Evolutionary conservation across 495 filamentous ascomycete genomes (phyloP).

Genomic region (Talaromyces adpressus): DNA sequence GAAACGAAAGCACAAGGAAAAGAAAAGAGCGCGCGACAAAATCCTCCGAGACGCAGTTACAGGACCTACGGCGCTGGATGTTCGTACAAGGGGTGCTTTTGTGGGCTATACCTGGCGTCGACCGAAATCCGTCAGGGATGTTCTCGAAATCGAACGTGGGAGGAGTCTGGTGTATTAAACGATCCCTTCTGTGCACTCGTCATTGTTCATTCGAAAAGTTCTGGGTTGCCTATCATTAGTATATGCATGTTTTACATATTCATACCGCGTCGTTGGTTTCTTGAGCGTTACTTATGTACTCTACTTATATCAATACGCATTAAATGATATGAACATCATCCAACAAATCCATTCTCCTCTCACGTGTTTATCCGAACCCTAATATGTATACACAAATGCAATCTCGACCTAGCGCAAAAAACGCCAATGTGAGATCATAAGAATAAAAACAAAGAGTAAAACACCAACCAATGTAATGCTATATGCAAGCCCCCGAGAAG

Average conservation of each 20-base stretch:
- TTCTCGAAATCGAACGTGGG: slow-evolving; percentile 26
- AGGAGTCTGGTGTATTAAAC: neutral
- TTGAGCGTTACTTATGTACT: neutral
- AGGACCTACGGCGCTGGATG: slow-evolving; percentile 58
- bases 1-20: slow-evolving; percentile 41
- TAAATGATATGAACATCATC: neutral
- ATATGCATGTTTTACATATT: neutral
- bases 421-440: neutral
- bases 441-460: neutral
- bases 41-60: slow-evolving; percentile 65
- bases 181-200: neutral
- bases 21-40: slow-evolving; percentile 69
- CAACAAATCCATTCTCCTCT: neutral
- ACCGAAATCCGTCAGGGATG: slow-evolving; percentile 35
- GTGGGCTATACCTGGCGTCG: slow-evolving; percentile 83
- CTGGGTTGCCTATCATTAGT: neutral
- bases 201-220: neutral
- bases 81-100: slow-evolving; percentile 75
- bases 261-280: neutral
- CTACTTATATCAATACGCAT: neutral
- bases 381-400: neutral
- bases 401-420: neutral
- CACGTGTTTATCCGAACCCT: neutral
- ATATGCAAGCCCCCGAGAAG: neutral
- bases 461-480: neutral